Percentiles rank a stretch among this genome's conserved stretches.
phyloP scores from a whole-genome alignment of 257 asterid species.

The Eustoma russellianum region DNA sequence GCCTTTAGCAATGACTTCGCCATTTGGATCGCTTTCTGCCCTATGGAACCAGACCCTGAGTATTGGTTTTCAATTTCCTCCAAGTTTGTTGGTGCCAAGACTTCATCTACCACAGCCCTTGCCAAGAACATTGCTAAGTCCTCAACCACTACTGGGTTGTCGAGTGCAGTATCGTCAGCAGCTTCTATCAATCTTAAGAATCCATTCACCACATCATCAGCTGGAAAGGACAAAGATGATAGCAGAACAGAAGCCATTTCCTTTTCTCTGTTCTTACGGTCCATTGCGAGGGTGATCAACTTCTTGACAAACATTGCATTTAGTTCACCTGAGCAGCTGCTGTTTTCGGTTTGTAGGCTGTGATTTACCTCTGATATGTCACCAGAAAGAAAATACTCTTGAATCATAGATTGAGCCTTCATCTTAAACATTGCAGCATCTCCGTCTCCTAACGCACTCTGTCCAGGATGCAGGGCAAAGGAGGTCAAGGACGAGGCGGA shows the following conservation, averaged over 20 bases:
- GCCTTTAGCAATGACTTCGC: conserved; percentile 62
- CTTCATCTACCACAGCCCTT: conserved; percentile 82
- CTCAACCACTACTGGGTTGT: conserved; percentile 67
- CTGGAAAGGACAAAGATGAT: conserved; percentile 71
- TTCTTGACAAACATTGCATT: conserved; percentile 74
- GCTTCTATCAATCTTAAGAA: conserved; percentile 66
- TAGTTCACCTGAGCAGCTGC: conserved; percentile 33
- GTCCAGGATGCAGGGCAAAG: conserved; percentile 35
- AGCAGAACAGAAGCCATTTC: conserved; percentile 89
- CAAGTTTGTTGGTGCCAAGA: conserved; percentile 69
- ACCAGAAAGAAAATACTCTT: conserved; percentile 74
- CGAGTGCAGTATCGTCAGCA: conserved; percentile 86
- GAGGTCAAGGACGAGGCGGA: conserved; percentile 68
- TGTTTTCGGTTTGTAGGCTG: conserved; percentile 61
- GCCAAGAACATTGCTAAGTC: conserved; percentile 83
- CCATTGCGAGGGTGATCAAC: conserved; percentile 80
- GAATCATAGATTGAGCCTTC: conserved; percentile 57
- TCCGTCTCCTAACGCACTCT: conserved; percentile 40
- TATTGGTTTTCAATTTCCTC: conserved; percentile 65
- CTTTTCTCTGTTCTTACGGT: conserved; percentile 77
- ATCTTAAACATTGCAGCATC: conserved; percentile 48
- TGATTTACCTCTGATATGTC: conserved; percentile 69
- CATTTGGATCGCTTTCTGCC: conserved; percentile 57
- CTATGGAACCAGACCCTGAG: conserved; percentile 41
- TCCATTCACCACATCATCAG: conserved; percentile 71